Percentiles rank a stretch among this genome's conserved stretches.
Conservation (phyloP, 345 rosid genomes). For the Gossypium ekmanianum region DNA sequence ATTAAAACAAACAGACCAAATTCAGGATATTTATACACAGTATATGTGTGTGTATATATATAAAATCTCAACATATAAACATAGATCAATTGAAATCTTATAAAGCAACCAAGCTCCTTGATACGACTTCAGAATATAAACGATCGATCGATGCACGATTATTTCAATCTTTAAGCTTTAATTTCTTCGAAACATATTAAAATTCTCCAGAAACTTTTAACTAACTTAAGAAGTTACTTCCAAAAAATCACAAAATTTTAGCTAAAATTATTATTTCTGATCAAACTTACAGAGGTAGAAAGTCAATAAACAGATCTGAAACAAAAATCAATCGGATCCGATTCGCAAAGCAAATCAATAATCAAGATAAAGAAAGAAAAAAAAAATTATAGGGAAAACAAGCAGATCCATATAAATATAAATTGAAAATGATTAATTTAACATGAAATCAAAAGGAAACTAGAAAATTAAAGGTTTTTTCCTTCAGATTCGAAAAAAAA, state of each 20-base stretch:
- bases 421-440: not conserved
- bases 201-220: not conserved
- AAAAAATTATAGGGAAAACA: not conserved
- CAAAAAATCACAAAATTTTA: not conserved
- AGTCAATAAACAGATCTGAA: slow-evolving; percentile 30
- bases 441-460: not conserved
- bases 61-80: slow-evolving; percentile 1
- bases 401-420: slow-evolving; percentile 7
- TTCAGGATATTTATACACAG: not conserved
- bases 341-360: slow-evolving; percentile 11
- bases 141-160: not conserved
- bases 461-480: not conserved
- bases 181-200: not conserved
- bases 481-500: not conserved
- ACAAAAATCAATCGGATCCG: slow-evolving; percentile 28
- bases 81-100: not conserved
- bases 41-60: not conserved
- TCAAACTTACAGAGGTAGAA: not conserved
- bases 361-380: not conserved
- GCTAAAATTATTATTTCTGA: not conserved
- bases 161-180: not conserved
- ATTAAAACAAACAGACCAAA: slow-evolving; percentile 8
- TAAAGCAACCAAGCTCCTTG: slow-evolving; percentile 1
- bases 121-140: not conserved
- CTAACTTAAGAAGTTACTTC: not conserved